Base-by-base conservation (phyloP, 768 basidiomycete species). In the Paxillus rubicundulus region DNA sequence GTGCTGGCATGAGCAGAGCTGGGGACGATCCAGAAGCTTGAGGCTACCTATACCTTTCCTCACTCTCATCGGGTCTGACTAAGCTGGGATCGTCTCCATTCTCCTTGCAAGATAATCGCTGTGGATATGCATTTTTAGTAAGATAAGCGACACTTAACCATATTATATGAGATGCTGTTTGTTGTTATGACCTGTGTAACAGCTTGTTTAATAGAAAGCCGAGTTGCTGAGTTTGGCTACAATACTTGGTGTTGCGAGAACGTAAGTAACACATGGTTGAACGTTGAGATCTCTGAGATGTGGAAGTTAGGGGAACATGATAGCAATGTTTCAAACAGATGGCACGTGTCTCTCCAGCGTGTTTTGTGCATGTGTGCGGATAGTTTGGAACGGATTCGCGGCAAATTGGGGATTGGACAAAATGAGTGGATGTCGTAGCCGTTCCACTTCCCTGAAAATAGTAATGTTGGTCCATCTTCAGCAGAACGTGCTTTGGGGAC, bases 361-460 rank as follows among this genome's bases (percentile, higher is more conserved):
- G 63, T 92, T 92, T 65, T 85, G 77, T 2, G 85, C 87, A 65
- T 92, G 90, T 4, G 78, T 85, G 5, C 88, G 84, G 59, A 92
- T 87, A 1, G 87, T 85, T 60, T 84, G 73, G 64, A 92, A 92
- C 1, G 90, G 90, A 61, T 85, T 86, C 30, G 78, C 69, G 9
- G 80, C 68, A 62, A 84, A 92, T 36, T 81, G 77, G 5, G 85
- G 76, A 60, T 84, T 85, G 18, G 82, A 74, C 28, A 87, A 73
- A 37, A 92, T 83, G 56, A 85, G 70, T 9, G 87, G 88, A 53
- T 86, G 83, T 53, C 89, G 77, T 24, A 87, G 71, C 48, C 76
- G 80, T 65, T 92, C 89, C 56, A 78, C 56, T 66, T 85, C 73
- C 17, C 90, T 92, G 62, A 10, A 52, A 49, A 40, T 10, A 37